phyloP scores from a whole-genome alignment of 306 rosid genomes.

The Herpetospermum pedunculosum region DNA sequence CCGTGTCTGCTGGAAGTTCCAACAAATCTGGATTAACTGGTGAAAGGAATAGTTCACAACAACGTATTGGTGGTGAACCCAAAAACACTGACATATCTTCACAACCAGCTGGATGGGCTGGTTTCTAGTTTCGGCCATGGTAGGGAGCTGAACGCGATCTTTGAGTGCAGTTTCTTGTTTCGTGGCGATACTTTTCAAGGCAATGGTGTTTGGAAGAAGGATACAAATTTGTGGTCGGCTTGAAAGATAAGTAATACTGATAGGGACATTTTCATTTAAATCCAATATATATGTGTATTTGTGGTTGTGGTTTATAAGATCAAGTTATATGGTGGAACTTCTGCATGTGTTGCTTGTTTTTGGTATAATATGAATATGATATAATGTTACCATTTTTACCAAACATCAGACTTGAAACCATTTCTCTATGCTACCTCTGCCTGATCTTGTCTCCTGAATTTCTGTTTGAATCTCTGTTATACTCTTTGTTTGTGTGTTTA shows the following conservation, averaged over 20 bases:
- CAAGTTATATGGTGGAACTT: background rate
- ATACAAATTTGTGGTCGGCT: slow-evolving; percentile 2
- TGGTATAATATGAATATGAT: background rate
- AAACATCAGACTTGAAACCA: background rate
- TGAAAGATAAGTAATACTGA: background rate
- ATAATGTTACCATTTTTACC: background rate
- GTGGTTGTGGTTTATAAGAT: background rate
- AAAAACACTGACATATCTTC: slow-evolving; percentile 40
- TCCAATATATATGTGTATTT: background rate
- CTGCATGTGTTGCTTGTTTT: background rate
- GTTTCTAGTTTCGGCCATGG: slow-evolving; percentile 35
- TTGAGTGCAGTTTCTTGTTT: background rate
- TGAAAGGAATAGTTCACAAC: slow-evolving; percentile 44
- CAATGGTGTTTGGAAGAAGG: background rate
- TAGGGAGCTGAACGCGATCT: background rate
- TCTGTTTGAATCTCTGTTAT: background rate
- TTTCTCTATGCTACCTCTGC: background rate
- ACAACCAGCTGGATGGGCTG: slow-evolving; percentile 99
- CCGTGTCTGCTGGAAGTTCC: slow-evolving; percentile 35
- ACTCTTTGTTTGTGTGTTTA: background rate
- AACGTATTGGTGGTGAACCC: slow-evolving; percentile 29
- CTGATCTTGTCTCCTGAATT: background rate
- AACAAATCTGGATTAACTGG: slow-evolving; percentile 31
- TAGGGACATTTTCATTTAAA: background rate
- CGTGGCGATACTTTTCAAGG: background rate